Evolutionary conservation across 768 basidiomycete genomes (phyloP).

Genomic region (Collybia sordida): DNA sequence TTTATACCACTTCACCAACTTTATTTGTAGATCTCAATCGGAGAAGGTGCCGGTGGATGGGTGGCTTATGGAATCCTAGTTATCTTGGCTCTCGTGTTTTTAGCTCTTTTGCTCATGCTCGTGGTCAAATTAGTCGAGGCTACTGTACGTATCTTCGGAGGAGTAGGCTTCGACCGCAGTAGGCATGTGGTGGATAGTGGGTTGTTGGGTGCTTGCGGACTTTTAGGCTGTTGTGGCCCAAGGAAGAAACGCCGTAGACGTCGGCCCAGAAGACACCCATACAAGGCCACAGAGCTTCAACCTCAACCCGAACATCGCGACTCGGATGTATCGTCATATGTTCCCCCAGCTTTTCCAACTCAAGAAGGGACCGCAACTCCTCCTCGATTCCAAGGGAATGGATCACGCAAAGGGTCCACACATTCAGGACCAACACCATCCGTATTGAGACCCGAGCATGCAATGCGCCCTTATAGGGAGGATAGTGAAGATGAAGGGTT

Average conservation of each 20-base stretch:
- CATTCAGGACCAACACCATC: constrained; percentile 64
- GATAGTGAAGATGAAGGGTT: constrained; percentile 82
- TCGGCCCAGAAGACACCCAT: constrained; percentile 13
- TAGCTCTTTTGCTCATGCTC: constrained; percentile 81
- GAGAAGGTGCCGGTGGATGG: constrained; percentile 82
- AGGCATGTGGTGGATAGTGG: constrained; percentile 81
- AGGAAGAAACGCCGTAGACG: constrained; percentile 35
- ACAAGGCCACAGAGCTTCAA: constrained; percentile 16
- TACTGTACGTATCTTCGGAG: constrained; percentile 70
- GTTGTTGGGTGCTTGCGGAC: constrained; percentile 78
- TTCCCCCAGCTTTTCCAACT: constrained; percentile 39
- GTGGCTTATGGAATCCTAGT: constrained; percentile 91
- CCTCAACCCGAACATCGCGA: constrained; percentile 22
- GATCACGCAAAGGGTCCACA: constrained; percentile 49
- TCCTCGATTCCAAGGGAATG: constrained; percentile 32
- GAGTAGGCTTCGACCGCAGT: constrained; percentile 83
- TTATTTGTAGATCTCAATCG: constrained; percentile 73
- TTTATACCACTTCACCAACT: constrained; percentile 8
- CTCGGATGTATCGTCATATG: constrained; percentile 52
- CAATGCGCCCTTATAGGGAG: constrained; percentile 71
- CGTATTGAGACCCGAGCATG: constrained; percentile 79
- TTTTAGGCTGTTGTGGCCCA: constrained; percentile 66
- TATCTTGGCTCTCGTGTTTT: constrained; percentile 78
- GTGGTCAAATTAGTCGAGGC: constrained; percentile 85
- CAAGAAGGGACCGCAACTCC: constrained; percentile 27